These are phyloP conservation scores for Heracleum sosnowskyi DNA, from an alignment of 129 eudicot species.

Conservation along the genomic window DNA sequence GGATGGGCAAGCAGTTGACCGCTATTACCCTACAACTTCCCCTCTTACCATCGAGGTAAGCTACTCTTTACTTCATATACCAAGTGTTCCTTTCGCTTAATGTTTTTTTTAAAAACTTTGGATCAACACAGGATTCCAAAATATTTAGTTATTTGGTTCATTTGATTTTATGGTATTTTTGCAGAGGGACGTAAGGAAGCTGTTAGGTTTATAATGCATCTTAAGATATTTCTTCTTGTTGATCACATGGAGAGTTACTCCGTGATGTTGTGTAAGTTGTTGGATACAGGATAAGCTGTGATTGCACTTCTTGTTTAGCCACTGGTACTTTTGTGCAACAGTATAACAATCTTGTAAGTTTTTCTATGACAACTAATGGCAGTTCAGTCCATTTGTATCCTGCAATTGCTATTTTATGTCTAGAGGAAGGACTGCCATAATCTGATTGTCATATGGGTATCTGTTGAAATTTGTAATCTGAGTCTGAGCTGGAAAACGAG, in stretches of 20 bases:
- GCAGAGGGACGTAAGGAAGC: constrained; percentile 43
- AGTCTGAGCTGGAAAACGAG: neutral
- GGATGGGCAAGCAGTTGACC: constrained; percentile 62
- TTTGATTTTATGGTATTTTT: neutral
- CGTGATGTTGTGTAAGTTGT: neutral
- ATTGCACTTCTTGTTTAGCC: neutral
- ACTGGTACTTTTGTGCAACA: no score
- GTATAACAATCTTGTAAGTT: neutral
- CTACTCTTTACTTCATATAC: neutral
- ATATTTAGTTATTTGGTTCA: neutral
- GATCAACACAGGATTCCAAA: neutral
- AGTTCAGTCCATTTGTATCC: neutral
- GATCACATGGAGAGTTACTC: neutral
- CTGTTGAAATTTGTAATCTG: neutral
- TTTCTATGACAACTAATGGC: neutral
- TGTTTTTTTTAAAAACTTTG: neutral
- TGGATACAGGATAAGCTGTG: neutral
- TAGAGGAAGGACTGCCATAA: neutral
- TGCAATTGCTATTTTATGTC: neutral
- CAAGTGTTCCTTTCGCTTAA: neutral
- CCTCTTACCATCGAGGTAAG: constrained; percentile 82
- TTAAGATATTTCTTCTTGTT: neutral
- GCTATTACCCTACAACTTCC: constrained; percentile 89
- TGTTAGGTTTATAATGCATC: constrained; percentile 20
- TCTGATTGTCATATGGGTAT: neutral